Evolutionary conservation across 1,284 basidiomycete genomes (phyloP), one percentile per base, ranked within the genome.

Genomic region (Taiwanofungus camphoratus): DNA sequence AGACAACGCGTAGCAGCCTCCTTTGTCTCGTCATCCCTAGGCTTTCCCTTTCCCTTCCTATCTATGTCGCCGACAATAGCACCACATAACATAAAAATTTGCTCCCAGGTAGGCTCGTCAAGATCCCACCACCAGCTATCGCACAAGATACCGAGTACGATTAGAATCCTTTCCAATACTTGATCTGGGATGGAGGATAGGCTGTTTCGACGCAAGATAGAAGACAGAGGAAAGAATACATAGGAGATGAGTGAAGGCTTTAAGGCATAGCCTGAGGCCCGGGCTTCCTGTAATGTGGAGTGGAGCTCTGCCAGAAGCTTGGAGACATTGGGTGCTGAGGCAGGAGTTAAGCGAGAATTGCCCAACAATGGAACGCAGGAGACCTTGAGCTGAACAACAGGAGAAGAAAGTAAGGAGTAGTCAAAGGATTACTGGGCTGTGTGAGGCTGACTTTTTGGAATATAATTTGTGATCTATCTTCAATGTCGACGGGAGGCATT

Each of bases 161-260:
- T 54, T 49, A 95, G 70, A 20, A 92, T 64, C 44, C 76, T 77
- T 60, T 93, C 89, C 41, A 95, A 67, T 19, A 92, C 67, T 52
- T 79, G 79, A 57, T 94, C 87, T 6, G 92, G 87, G 29, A 93
- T 81, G 7, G 71, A 63, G 3, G 71, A 56, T 7, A 82, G 74
- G 6, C 70, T 51, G 56, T 91, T 87, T 23, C 86, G 79, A 39
- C 84, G 81, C 18, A 96, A 72, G 37, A 94, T 77, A 20, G 81
- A 78, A 0, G 90, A 89, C 43, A 96, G 60, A 1, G 93, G 93
- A 53, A 91, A 87, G 64, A 93, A 88, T 24, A 82, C 68, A 62
- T 96, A 97, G 41, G 85, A 83, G 35, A 91, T 77, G 31, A 92
- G 70, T n/a, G 76, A 73, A 0, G 76, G 60, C 1, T 74, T 70